A percentile compares a stretch with the other conserved stretches of the same genome.
Evolutionary conservation across 2,329 filamentous ascomycete species (phyloP).

Genomic region (Chrysosporium queenslandicum): DNA sequence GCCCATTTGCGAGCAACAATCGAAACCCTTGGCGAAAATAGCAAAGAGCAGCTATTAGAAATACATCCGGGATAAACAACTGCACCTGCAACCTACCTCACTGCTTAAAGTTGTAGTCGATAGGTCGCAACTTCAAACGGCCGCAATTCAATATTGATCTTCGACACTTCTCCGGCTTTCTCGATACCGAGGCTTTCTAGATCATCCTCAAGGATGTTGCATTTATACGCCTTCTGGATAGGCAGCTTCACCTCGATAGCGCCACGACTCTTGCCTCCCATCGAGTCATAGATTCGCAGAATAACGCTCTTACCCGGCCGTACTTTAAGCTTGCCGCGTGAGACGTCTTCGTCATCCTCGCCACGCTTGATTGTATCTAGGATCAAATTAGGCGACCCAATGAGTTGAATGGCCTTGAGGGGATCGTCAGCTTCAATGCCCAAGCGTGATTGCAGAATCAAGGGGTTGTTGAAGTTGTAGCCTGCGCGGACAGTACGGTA

Average conservation of each 20-base stretch:
- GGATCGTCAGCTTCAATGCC: slow-evolving; percentile 18
- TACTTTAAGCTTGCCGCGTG: slow-evolving; percentile 48
- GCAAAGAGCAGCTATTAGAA: not conserved
- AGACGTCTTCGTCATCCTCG: slow-evolving; percentile 68
- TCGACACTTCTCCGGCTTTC: slow-evolving; percentile 27
- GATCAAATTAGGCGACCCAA: slow-evolving; percentile 57
- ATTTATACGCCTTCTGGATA: slow-evolving; percentile 69
- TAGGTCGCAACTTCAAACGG: slow-evolving; percentile 82
- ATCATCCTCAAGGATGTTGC: slow-evolving; percentile 83
- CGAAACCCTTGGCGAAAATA: too few relatives aligned
- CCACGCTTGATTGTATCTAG: slow-evolving; percentile 88
- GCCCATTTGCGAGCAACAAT: too few relatives aligned
- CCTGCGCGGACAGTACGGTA: slow-evolving; percentile 68
- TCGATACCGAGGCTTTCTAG: slow-evolving; percentile 52
- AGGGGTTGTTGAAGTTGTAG: slow-evolving; percentile 80
- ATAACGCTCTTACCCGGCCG: slow-evolving; percentile 71
- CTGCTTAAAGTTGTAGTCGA: slow-evolving; percentile 48
- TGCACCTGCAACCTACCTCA: not conserved
- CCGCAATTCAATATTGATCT: slow-evolving; percentile 55
- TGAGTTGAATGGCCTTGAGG: slow-evolving; percentile 55
- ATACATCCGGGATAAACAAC: not conserved
- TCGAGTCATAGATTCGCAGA: slow-evolving; percentile 73
- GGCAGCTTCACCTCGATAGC: slow-evolving; percentile 57
- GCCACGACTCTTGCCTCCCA: slow-evolving; percentile 71
- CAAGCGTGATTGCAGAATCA: slow-evolving; percentile 46